phyloP scores from a whole-genome alignment of 2,329 filamentous ascomycete species.

The Ophiostoma fasciatum region DNA sequence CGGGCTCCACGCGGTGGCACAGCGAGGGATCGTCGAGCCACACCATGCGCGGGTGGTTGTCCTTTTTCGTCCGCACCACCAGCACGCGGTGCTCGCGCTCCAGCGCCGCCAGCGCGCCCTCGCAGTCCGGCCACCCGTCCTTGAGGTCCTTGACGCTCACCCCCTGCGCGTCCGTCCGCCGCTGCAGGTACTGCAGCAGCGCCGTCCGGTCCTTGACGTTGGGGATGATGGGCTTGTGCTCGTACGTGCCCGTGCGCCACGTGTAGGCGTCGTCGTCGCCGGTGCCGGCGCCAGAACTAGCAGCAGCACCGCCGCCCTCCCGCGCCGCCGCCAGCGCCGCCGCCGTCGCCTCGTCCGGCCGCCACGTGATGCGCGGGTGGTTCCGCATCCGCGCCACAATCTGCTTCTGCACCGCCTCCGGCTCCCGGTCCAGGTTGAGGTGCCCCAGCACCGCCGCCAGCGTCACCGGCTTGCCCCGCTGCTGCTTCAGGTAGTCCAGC shows the following conservation, averaged over 20 bases:
- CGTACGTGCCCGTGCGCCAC: conserved; percentile 60
- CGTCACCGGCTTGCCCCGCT: conserved; percentile 51
- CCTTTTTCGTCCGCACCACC: conserved; percentile 83
- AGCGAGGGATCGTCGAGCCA: conserved; percentile 80
- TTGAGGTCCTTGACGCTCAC: conserved; percentile 82
- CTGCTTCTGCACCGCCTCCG: conserved; percentile 45
- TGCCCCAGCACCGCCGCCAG: conserved; percentile 70
- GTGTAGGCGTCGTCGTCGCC: conserved; percentile 5
- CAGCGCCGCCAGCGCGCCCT: conserved; percentile 61
- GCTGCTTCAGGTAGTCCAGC: conserved; percentile 65
- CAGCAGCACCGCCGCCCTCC: too few relatives aligned
- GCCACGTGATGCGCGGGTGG: conserved; percentile 44
- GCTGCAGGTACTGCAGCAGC: conserved; percentile 67
- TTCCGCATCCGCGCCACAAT: conserved; percentile 55
- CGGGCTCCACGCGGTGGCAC: conserved; percentile 58
- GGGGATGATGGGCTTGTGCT: conserved; percentile 66
- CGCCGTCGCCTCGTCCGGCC: conserved; percentile 38
- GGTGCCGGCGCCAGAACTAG: too few relatives aligned
- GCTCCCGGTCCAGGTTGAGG: conserved; percentile 52
- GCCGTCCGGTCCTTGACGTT: conserved; percentile 65
- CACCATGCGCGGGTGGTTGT: conserved; percentile 69
- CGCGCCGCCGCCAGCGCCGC: not conserved
- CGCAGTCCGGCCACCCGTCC: conserved; percentile 85
- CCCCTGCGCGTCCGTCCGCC: conserved; percentile 65
- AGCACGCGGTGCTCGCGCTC: conserved; percentile 68